Base-by-base conservation (phyloP, 2,329 filamentous ascomycete genomes). In the Pseudogymnoascus sp. region DNA sequence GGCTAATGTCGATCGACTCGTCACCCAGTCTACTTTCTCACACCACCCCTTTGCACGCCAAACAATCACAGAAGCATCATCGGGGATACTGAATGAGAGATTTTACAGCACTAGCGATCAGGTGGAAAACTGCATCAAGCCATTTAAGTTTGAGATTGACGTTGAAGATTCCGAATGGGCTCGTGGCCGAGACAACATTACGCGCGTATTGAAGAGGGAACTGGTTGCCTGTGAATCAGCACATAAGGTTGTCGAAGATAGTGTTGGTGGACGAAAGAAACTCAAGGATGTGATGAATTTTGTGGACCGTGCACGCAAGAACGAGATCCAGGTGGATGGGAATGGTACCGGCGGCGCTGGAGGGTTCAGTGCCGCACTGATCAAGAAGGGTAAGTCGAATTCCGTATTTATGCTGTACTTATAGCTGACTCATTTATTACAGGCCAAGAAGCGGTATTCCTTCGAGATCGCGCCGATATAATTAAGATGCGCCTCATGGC, bases 121-220 rank as follows among this genome's bases (percentile, higher is more conserved):
- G 76, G 90, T 99, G 0, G 95, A 99, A 75, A 97, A 97, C 73
- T 99, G 93, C 73, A 96, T 99, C 77, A 99, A 99, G 76, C 95
- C 96, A 0, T 99, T 93, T 80, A 99, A 99, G 74, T 97, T 93
- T 69, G 92, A 97, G 66, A 96, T 99, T 64, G 95, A 99, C 70
- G 87, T 99, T 49, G 91, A 96, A 71, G 90, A 93, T 40, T 82
- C 86, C 6, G 96, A 99, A 74, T 99, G 95, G 95, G 75, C 81
- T 3, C 86, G 89, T 65, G 93, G 92, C 0, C 83, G 93, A 61
- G 92, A 96, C 53, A 95, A 96, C 69, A 88, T 93, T 1, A 83
- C 86, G 40, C 82, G 80, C 7, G 87, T 95, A 1, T 78, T 99
- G n/a, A 96, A 96, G 75, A 87, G 88, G 60, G 95, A 99, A 74